Evolutionary conservation across 2,329 filamentous ascomycete genomes (phyloP).

Genomic region (Exophiala sp.): DNA sequence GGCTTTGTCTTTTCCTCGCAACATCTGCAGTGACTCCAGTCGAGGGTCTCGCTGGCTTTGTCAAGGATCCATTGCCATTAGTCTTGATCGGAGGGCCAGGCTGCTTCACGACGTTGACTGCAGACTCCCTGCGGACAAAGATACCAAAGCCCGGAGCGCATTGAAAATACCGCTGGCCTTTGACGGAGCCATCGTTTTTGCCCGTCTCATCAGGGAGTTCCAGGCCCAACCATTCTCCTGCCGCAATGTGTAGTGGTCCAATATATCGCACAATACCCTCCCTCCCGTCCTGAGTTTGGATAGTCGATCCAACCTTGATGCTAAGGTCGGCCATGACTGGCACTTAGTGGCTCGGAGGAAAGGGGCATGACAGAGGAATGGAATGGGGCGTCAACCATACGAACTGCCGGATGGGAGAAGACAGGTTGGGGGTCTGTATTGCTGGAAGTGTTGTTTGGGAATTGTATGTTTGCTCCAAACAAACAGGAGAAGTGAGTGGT

Average conservation of each 20-base stretch:
- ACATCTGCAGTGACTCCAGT: slow-evolving; percentile 48
- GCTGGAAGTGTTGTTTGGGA: neutral
- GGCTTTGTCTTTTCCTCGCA: slow-evolving; percentile 56
- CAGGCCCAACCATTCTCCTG: slow-evolving; percentile 82
- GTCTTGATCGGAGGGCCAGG: slow-evolving; percentile 36
- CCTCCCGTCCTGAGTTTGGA: slow-evolving; percentile 73
- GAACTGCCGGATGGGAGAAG: neutral
- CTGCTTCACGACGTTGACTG: slow-evolving; percentile 54
- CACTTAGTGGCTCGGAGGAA: neutral
- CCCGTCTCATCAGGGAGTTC: slow-evolving; percentile 75
- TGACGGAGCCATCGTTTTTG: slow-evolving; percentile 90
- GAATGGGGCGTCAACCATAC: neutral
- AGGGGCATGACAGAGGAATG: slow-evolving; percentile 17
- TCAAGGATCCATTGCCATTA: slow-evolving; percentile 28
- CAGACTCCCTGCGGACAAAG: slow-evolving; percentile 71
- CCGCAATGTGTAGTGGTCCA: slow-evolving; percentile 68
- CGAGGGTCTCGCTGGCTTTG: slow-evolving; percentile 38
- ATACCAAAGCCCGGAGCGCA: slow-evolving; percentile 68
- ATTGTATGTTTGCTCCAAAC: neutral
- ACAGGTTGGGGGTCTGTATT: neutral
- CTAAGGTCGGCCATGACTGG: slow-evolving; percentile 35
- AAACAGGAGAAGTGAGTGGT: neutral
- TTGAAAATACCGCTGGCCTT: slow-evolving; percentile 82
- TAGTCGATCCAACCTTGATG: slow-evolving; percentile 58
- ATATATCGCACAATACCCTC: slow-evolving; percentile 73